Evolutionary conservation across 305 asterid genomes (phyloP), one percentile per base, ranked within the genome.

Genomic region (Fraxinus sp.): DNA sequence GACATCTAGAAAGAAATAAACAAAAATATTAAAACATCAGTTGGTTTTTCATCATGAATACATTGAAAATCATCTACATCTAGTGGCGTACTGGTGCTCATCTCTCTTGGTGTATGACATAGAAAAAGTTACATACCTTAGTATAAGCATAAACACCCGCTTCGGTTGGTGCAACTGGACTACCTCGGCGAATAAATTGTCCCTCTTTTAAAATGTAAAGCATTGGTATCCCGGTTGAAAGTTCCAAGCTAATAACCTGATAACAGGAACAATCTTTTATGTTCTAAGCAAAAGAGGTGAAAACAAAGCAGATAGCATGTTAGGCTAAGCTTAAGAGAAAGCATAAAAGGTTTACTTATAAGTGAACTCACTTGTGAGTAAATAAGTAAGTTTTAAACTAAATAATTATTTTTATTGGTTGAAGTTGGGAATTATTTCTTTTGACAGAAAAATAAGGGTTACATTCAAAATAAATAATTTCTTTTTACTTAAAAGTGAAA

Each of bases 181-280:
- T 95, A 88, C 99, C 99, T 85, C 98, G 88, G 30, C 98, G 95
- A 72, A 94, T 92, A 86, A 90, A 94, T 82, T 89, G 82, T 79
- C 96, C 98, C 80, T 90, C 98, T 86, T 94, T 94, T 82, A 86
- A 87, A 82, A 95, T 95, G 93, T 95, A 94, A 81, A 95, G 98
- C 99, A 95, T 93, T 5, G 98, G 97, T 84, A 95, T 89, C 74
- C 98, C 98, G 83, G 98, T 95, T 7, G 99, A 86, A 46, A 94
- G 90, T 89, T 95, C 99, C 95, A 95, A 90, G 89, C 95, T 95
- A 86, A 94, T 95, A 80, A 95, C 98, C 99, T 95, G 84, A 86
- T 20, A 57, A 78, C 28, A 81, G 52, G 66, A 82, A 74, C 0
- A 80, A 68, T 32, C 18, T 62, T 76, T 59, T 64, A 22, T 4